Percentiles rank a stretch among this genome's conserved stretches.
These are phyloP conservation scores for Ogataea hybrid DNA, from an alignment of 1,139 yeast genomes.

Conservation along the genomic window DNA sequence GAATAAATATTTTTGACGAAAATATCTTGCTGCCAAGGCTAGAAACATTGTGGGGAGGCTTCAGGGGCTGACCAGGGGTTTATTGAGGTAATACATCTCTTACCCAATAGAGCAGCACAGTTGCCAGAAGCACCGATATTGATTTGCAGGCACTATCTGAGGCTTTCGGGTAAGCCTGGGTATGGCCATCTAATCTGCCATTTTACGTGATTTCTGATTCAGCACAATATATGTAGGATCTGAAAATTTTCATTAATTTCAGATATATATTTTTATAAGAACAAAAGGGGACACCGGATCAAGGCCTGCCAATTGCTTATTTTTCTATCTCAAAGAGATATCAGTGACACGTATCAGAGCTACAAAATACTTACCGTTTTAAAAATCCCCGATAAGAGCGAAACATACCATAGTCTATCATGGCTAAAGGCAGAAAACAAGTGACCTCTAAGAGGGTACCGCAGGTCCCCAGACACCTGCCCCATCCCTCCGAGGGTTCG, in stretches of 20 bases:
- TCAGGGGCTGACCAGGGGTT: too few species aligned
- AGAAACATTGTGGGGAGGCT: too few species aligned
- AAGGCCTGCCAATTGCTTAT: slow-evolving; percentile 3
- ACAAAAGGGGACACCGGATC: slow-evolving; percentile 5
- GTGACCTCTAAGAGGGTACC: slow-evolving; percentile 15
- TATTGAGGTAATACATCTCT: too few species aligned
- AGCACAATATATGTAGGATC: slow-evolving; percentile 7
- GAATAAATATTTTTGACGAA: background rate
- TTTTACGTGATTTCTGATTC: slow-evolving; percentile 1
- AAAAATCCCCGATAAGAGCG: background rate
- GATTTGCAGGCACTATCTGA: too few species aligned
- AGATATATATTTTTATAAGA: slow-evolving; percentile 7
- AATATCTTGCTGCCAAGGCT: background rate
- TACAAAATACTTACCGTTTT: background rate
- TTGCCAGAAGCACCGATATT: background rate
- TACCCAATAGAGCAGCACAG: too few species aligned
- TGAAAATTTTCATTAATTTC: slow-evolving; percentile 18
- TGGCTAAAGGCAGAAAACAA: slow-evolving; percentile 23
- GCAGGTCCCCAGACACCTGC: slow-evolving; percentile 8
- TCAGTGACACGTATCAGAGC: background rate
- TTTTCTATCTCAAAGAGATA: background rate
- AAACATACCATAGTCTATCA: slow-evolving; percentile 1
- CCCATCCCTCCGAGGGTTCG: slow-evolving; percentile 7
- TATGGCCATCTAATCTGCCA: background rate
- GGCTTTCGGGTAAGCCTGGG: background rate